These are phyloP conservation scores for Panus rudis DNA, from an alignment of 768 basidiomycete species.

Conservation along the genomic window DNA sequence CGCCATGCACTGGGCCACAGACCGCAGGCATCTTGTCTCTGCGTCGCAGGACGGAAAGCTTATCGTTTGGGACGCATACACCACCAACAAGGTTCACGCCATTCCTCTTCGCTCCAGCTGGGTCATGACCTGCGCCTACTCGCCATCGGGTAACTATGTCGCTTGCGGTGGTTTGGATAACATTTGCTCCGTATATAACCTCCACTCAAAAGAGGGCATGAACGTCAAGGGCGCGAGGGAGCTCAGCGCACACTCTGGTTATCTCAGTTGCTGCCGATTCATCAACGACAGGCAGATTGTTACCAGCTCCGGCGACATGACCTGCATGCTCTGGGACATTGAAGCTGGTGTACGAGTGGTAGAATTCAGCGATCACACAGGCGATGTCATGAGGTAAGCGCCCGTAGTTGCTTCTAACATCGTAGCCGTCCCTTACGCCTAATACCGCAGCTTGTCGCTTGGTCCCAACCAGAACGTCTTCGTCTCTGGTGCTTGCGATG, in stretches of 20 bases:
- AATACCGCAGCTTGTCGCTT: slow-evolving; percentile 69
- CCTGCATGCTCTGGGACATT: slow-evolving; percentile 99
- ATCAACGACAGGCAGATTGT: slow-evolving; percentile 99
- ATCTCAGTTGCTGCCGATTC: slow-evolving; percentile 97
- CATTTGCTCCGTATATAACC: slow-evolving; percentile 97
- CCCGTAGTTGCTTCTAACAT: neutral
- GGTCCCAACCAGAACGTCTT: slow-evolving; percentile 92
- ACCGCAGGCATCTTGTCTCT: slow-evolving; percentile 95
- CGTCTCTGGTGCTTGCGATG: slow-evolving; percentile 98
- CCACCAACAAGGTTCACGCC: slow-evolving; percentile 99
- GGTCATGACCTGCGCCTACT: slow-evolving; percentile 99
- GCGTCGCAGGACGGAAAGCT: slow-evolving; percentile 99
- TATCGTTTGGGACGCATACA: slow-evolving; percentile 99
- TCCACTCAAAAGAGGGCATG: slow-evolving; percentile 73
- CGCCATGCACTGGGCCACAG: slow-evolving; percentile 99
- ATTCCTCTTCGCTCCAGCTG: slow-evolving; percentile 96
- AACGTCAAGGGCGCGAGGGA: slow-evolving; percentile 88
- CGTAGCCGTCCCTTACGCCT: slow-evolving; percentile 9
- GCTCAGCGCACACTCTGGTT: slow-evolving; percentile 95
- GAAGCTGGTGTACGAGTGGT: slow-evolving; percentile 96
- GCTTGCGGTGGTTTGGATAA: slow-evolving; percentile 99
- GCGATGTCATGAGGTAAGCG: slow-evolving; percentile 96
- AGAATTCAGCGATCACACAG: slow-evolving; percentile 98
- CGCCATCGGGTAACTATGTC: slow-evolving; percentile 94
- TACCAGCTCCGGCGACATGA: slow-evolving; percentile 98